Conservation (phyloP, 768 basidiomycete genomes). For the Rhodotorula graminis region DNA sequence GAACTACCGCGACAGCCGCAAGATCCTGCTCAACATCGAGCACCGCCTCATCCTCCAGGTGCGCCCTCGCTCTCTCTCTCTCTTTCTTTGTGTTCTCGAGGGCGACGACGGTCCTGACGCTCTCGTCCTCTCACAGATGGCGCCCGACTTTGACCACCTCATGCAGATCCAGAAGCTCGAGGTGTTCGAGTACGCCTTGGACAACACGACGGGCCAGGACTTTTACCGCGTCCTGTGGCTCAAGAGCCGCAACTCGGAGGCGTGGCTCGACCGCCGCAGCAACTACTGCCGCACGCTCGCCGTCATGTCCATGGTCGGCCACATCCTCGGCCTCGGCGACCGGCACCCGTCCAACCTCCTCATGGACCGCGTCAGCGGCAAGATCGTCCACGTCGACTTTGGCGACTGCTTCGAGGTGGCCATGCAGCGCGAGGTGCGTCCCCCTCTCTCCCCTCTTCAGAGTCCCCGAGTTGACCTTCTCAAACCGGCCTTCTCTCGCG, state of each 20-base stretch:
- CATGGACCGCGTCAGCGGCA: slow-evolving; percentile 82
- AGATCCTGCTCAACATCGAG: slow-evolving; percentile 95
- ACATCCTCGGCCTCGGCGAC: slow-evolving; percentile 95
- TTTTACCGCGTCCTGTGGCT: slow-evolving; percentile 95
- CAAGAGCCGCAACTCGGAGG: slow-evolving; percentile 89
- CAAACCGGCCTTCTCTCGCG: not conserved
- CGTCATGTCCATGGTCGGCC: slow-evolving; percentile 97
- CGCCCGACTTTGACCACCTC: slow-evolving; percentile 93
- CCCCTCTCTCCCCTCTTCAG: too few relatives aligned
- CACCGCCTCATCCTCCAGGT: slow-evolving; percentile 98
- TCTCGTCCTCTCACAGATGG: slow-evolving; percentile 63
- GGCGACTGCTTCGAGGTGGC: slow-evolving; percentile 72
- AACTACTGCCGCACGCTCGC: slow-evolving; percentile 93
- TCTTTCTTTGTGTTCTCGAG: not conserved
- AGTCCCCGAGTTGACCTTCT: not conserved
- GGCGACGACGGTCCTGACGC: not conserved
- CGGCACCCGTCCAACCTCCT: slow-evolving; percentile 94
- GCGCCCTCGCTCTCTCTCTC: slow-evolving; percentile 30
- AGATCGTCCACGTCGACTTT: slow-evolving; percentile 94
- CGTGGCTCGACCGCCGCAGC: slow-evolving; percentile 93
- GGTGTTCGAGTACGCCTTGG: slow-evolving; percentile 96
- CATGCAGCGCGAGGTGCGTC: slow-evolving; percentile 41
- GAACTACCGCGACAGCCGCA: slow-evolving; percentile 81
- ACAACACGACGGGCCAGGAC: slow-evolving; percentile 98
- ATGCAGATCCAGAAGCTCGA: slow-evolving; percentile 95